Base-by-base conservation (phyloP, 805 yeast genomes). In the Zygoascus tannicola region DNA sequence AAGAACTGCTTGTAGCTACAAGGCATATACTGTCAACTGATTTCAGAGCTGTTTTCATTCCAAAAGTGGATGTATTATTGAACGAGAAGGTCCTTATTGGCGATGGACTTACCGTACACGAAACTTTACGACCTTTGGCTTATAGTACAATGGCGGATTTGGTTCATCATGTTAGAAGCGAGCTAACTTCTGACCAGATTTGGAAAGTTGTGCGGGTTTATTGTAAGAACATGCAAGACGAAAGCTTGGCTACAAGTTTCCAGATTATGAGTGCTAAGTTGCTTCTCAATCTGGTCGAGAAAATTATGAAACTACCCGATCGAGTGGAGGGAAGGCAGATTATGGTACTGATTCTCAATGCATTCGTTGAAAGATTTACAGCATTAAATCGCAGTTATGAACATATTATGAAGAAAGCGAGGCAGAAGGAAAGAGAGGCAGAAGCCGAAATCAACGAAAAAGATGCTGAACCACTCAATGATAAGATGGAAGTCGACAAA, bases 221-320 rank as follows among this genome's bases (percentile, higher is more conserved):
- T 57, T 81, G 95, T 56, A 74, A 73, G 22, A 79, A 86, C 52
- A 66, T 92, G 49, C 81, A 82, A 53, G 97, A 94, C 58, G 78
- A 76, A 50, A 68, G 88, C 0, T 65, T 92, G 50, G 92, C 94
- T 1, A 72, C 85, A 48, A 84, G 94, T 4, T 95, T 88, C 32
- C 97, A 94, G 61, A 84, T 88, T 7, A 87, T 92, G 97, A 84
- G 96, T 64, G 95, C 97, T 2, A 90, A 88, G 63, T 68, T 92
- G 26, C 64, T 92, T 26, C 64, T 90, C 49, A 94, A 92, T 60
- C 68, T 94, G 54, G 90, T 92, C 18, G 98, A 94, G 52, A 69
- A 94, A 36, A 82, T 92, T 33, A 73, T 83, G 74, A 82, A 83
- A 55, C 63, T 88, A 53, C 88, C 84, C 34, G 82, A 83, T 43